Conservation (phyloP, 768 basidiomycete species). For the Dioszegia hungarica region DNA sequence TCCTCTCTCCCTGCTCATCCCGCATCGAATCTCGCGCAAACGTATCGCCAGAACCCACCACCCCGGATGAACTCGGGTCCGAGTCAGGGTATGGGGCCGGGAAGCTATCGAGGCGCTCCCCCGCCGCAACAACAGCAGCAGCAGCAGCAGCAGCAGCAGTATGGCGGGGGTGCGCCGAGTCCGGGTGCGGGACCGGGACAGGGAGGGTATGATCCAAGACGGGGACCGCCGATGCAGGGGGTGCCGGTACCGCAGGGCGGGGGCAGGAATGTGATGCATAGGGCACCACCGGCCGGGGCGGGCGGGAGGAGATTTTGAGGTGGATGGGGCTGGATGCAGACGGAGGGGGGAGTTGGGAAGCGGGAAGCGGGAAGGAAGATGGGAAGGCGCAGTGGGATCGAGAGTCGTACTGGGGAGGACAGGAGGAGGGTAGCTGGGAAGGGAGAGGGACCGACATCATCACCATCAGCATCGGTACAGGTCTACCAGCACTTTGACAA, state of each 20-base stretch:
- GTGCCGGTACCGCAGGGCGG: background rate
- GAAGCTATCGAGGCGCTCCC: conserved; percentile 10
- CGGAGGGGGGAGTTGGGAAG: background rate
- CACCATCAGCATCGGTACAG: too few species aligned
- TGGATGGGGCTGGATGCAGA: background rate
- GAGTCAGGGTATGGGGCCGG: background rate
- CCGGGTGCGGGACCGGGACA: background rate
- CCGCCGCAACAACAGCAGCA: background rate
- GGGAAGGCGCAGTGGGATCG: background rate
- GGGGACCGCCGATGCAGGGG: conserved; percentile 3
- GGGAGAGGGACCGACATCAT: too few species aligned
- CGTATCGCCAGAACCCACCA: conserved; percentile 29
- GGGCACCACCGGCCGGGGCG: conserved; percentile 16
- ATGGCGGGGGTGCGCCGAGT: background rate
- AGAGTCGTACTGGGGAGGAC: too few species aligned
- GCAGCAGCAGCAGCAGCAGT: background rate
- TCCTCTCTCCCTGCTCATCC: conserved; percentile 6
- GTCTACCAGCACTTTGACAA: too few species aligned
- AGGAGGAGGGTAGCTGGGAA: too few species aligned
- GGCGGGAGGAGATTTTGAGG: conserved; percentile 14
- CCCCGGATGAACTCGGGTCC: conserved; percentile 8
- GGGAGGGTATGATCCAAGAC: conserved; percentile 6
- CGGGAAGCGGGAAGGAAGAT: background rate
- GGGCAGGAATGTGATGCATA: conserved; percentile 8
- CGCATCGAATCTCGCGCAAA: conserved; percentile 13